Conservation (phyloP, 495 filamentous ascomycete genomes). For the Podospora didyma region DNA sequence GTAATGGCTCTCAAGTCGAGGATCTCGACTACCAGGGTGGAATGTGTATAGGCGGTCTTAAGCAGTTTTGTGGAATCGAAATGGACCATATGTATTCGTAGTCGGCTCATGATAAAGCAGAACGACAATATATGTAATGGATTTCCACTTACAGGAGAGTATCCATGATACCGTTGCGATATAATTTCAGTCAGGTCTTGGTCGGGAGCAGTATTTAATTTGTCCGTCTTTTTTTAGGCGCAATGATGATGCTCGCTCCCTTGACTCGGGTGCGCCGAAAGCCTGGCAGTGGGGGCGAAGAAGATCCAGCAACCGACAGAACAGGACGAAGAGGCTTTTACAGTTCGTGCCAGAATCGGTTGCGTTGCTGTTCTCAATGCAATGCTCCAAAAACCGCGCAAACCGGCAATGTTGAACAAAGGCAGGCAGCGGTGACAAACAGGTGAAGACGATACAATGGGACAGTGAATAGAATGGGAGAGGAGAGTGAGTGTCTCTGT, state of each 20-base stretch:
- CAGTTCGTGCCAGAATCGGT: background rate
- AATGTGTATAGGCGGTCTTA: no score
- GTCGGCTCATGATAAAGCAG: background rate
- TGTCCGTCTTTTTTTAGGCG: background rate
- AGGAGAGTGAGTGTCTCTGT: background rate
- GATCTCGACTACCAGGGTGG: no score
- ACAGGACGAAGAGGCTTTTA: background rate
- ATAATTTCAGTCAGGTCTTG: no score
- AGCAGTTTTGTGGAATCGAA: background rate
- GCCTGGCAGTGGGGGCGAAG: no score
- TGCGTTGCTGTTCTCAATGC: background rate
- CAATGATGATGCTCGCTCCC: no score
- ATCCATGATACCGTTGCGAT: slow-evolving; percentile 55
- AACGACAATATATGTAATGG: background rate
- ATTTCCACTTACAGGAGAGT: slow-evolving; percentile 72
- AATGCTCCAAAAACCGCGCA: background rate
- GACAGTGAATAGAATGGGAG: background rate
- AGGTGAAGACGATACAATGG: background rate
- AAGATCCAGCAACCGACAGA: no score
- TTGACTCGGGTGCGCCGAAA: no score
- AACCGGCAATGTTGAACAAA: background rate
- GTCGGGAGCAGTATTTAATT: background rate
- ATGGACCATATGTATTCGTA: background rate
- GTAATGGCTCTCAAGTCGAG: background rate
- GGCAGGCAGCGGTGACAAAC: background rate